Percentiles rank a stretch among this genome's conserved stretches.
phyloP scores from a whole-genome alignment of 192 early-diverging fungal species.

The Gonapodya prolifera region DNA sequence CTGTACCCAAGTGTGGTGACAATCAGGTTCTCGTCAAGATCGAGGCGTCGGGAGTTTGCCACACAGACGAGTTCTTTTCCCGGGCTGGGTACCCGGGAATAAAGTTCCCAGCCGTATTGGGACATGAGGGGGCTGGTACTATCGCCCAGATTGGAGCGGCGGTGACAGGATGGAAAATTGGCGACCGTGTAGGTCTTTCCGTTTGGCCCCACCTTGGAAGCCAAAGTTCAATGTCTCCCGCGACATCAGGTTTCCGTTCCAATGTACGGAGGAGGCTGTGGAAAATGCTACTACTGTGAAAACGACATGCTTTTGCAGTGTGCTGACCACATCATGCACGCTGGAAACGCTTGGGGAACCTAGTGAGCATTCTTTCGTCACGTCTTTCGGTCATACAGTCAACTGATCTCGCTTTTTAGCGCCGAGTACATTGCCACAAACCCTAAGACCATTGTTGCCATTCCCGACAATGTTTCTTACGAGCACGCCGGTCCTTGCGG shows the following conservation, averaged over 20 bases:
- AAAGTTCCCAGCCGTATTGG: background rate
- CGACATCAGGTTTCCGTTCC: slow-evolving; percentile 1
- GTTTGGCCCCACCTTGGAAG: background rate
- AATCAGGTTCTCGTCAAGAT: background rate
- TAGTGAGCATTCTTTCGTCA: background rate
- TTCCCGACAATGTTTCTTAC: background rate
- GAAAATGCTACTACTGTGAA: background rate
- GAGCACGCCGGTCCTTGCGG: background rate
- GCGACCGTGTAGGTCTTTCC: background rate
- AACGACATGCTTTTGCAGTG: background rate
- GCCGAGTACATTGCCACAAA: background rate
- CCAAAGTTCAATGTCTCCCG: background rate
- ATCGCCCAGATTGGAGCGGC: background rate
- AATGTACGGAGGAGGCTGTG: background rate
- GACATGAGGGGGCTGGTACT: slow-evolving; percentile 2
- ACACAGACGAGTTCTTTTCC: slow-evolving; percentile 1
- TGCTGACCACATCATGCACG: background rate
- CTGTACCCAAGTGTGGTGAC: background rate
- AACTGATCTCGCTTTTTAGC: no score
- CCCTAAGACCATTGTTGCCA: background rate
- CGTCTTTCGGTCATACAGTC: no score
- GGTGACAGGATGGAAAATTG: background rate
- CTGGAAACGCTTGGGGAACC: background rate
- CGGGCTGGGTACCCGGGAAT: background rate
- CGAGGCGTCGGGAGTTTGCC: background rate